A percentile compares a stretch with the other conserved stretches of the same genome.
phyloP scores from a whole-genome alignment of 805 yeast species.

The Ogataea methylovora region DNA sequence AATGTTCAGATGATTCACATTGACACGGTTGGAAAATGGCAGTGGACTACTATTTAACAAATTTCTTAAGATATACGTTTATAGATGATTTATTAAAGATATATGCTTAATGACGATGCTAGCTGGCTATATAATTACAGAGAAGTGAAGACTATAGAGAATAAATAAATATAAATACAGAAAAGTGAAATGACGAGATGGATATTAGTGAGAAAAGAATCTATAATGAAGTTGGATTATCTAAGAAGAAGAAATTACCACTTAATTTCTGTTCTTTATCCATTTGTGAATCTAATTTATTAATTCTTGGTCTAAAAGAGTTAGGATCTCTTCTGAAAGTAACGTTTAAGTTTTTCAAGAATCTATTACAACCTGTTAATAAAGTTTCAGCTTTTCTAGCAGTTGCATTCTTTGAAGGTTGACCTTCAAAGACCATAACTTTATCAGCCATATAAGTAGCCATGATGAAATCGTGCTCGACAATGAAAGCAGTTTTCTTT shows the following conservation, averaged over 20 bases:
- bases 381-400: constrained; percentile 90
- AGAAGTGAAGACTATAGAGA: too few relatives aligned
- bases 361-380: constrained; percentile 94
- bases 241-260: constrained; percentile 96
- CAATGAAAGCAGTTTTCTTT: constrained; percentile 97
- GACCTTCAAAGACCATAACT: constrained; percentile 97
- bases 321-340: constrained; percentile 99
- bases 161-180: too few relatives aligned
- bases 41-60: too few relatives aligned
- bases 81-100: too few relatives aligned
- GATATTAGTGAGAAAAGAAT: background rate
- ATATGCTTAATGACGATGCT: too few relatives aligned
- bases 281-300: constrained; percentile 96
- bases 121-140: too few relatives aligned
- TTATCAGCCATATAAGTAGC: constrained; percentile 98
- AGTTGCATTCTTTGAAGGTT: constrained; percentile 75
- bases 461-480: constrained; percentile 99
- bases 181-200: too few relatives aligned
- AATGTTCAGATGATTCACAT: too few relatives aligned
- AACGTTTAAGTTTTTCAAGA: constrained; percentile 93
- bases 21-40: too few relatives aligned
- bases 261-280: constrained; percentile 92
- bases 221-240: constrained; percentile 41
- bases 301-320: constrained; percentile 97
- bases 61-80: too few relatives aligned